These are phyloP conservation scores for Lasiodiplodia hormozganensis DNA, from an alignment of 2,329 filamentous ascomycete species.

Conservation along the genomic window DNA sequence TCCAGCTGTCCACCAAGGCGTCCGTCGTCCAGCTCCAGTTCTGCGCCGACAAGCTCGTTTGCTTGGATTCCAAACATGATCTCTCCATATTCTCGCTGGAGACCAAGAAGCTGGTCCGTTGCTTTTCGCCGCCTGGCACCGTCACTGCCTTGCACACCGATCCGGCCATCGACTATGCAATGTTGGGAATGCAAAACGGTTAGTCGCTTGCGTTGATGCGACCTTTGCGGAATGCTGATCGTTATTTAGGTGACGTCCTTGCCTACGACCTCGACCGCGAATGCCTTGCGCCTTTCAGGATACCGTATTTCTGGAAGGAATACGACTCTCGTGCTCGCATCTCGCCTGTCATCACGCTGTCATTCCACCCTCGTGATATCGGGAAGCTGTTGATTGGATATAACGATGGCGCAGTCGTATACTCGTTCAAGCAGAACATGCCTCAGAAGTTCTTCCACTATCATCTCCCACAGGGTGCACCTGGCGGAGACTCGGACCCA, in stretches of 20 bases:
- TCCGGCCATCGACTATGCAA: conserved; percentile 90
- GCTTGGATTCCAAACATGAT: conserved; percentile 85
- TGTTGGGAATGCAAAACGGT: conserved; percentile 80
- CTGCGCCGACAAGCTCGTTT: conserved; percentile 83
- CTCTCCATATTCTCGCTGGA: conserved; percentile 83
- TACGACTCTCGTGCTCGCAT: conserved; percentile 71
- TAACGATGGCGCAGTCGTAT: conserved; percentile 83
- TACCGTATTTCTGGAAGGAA: conserved; percentile 87
- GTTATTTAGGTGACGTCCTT: conserved; percentile 71
- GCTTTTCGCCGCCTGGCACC: conserved; percentile 77
- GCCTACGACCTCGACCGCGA: conserved; percentile 93
- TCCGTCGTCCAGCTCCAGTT: conserved; percentile 84
- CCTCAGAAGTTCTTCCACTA: conserved; percentile 84
- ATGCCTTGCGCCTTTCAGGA: conserved; percentile 74
- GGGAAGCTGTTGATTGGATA: conserved; percentile 93
- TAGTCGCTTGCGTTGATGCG: conserved; percentile 32
- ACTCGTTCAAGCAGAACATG: conserved; percentile 92
- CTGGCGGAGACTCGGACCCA: conserved; percentile 76
- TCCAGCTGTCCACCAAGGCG: conserved; percentile 73
- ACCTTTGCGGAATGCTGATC: conserved; percentile 7
- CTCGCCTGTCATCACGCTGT: conserved; percentile 74
- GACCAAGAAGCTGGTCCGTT: conserved; percentile 69
- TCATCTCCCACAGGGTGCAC: conserved; percentile 78
- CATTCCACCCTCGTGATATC: conserved; percentile 89
- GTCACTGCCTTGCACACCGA: conserved; percentile 80